Base-by-base conservation (phyloP, 495 filamentous ascomycete genomes). In the Lasiosphaeriaceae sp. region DNA sequence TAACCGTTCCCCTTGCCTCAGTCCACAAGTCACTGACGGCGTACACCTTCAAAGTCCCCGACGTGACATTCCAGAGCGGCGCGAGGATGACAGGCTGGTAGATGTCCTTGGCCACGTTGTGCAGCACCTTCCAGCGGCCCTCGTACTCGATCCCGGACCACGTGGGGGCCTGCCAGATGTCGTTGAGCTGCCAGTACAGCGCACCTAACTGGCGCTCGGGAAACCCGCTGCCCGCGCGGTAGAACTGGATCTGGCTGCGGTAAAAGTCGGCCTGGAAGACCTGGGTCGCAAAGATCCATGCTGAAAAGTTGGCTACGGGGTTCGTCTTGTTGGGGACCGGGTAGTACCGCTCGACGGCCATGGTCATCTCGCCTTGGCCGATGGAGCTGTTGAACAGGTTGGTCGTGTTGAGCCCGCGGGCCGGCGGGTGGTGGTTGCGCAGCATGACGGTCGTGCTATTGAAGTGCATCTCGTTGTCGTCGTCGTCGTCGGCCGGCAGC, bases 161-260 rank as follows among this genome's bases (percentile, higher is more conserved):
- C 0, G 84, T 82, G 0, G 85, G 84, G 8, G 84, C 85, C 62
- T 85, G 82, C 85, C 85, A 87, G 61, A 86, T 82, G 67, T 87
- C 85, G 57, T 88, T 82, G 1, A 88, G 70, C 65, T 88, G 85
- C 86, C 86, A 88, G 65, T 88, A 88, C 8, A 88, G 64, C 5
- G 77, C 77, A 0, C 86, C 86, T 1, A 87, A 72, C 63, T 87
- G 84, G 3, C 81, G 74, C 46, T 87, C 77, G 0, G 80, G 82
- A 63, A 76, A 66, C 1, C 83, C 84, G 43, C 79, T 82, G 7
- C 84, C 85, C 20, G 81, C 75, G 5, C 85, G 83, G 62, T 88
- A 87, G 71, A 82, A 87, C 46, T 82, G 77, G 35, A 87, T 87
- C 64, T 88, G 59, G 23, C 71, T 77, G 45, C 77, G 81, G 69